Base-by-base conservation (phyloP, 768 basidiomycete genomes). In the Pilatotrama ljubarskyi region DNA sequence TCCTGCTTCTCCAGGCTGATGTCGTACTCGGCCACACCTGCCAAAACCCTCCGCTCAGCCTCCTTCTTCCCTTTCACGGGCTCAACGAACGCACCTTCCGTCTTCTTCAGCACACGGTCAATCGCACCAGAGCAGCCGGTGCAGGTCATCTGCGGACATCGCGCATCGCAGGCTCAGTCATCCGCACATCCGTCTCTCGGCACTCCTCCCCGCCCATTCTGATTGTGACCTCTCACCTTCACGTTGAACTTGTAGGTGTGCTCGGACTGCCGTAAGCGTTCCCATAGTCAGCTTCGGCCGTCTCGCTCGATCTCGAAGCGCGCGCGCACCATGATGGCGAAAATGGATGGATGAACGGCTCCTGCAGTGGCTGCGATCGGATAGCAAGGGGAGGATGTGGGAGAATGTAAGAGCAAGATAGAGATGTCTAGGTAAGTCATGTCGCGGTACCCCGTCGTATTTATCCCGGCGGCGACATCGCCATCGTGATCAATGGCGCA, bases 91-190 rank as follows among this genome's bases (percentile, higher is more conserved):
- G 10, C 42, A 29, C 40, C 76, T 59, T 90, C 81, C 5, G 85
- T 80, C 75, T 87, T 94, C 63, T 81, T 76, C 41, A 96, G 79
- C 14, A 85, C 93, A 26, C 90, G 84, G 25, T 76, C 79, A 53
- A 96, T 80, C 13, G 93, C 93, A 15, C 88, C 87, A 29, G 92
- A 93, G 77, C 93, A 96, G 25, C 93, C 93, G 26, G 73, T 69
- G 77, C 93, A 96, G 38, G 89, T 84, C 92, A 95, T 95, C 92
- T 93, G 58, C 44, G 26, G 18, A 32, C 29, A 10, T 10, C 29
- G 32, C 25, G 7, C n/a, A n/a, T n/a, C 9, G 8, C n/a, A 22
- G 13, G 10, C 29, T 61, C 41, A 25, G 50, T 65, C 47, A 64
- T 37, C 41, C 18, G n/a, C n/a, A n/a, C n/a, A n/a, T n/a, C n/a